These are phyloP conservation scores for Apiotrichum sp. DNA, from an alignment of 1,284 basidiomycete genomes.

Conservation along the genomic window DNA sequence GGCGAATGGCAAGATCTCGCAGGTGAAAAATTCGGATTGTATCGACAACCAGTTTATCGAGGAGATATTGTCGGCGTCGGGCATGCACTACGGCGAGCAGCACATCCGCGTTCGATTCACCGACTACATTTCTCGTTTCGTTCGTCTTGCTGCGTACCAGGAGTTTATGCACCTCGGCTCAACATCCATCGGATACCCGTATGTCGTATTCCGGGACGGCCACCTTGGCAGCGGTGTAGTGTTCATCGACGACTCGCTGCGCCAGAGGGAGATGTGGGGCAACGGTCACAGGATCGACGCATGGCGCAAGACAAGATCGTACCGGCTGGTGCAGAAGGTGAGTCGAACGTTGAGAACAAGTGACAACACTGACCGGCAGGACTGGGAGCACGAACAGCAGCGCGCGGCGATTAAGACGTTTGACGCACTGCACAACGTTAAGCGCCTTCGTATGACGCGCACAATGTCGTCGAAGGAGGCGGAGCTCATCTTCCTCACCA, in stretches of 20 bases:
- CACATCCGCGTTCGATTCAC: slow-evolving; percentile 70
- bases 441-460: slow-evolving; percentile 59
- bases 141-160: slow-evolving; percentile 67
- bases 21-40: slow-evolving; percentile 56
- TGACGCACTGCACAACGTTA: slow-evolving; percentile 67
- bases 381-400: slow-evolving; percentile 52
- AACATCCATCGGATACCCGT: slow-evolving; percentile 60
- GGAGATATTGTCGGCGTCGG: slow-evolving; percentile 70
- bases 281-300: slow-evolving; percentile 71
- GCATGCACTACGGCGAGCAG: slow-evolving; percentile 68
- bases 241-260: slow-evolving; percentile 59
- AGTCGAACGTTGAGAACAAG: slow-evolving; percentile 15
- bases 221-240: slow-evolving; percentile 62
- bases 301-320: slow-evolving; percentile 65
- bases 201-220: slow-evolving; percentile 38
- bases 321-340: slow-evolving; percentile 58
- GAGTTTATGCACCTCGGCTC: slow-evolving; percentile 64
- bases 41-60: slow-evolving; percentile 83
- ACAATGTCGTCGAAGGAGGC: slow-evolving; percentile 61
- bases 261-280: slow-evolving; percentile 58
- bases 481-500: slow-evolving; percentile 64
- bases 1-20: slow-evolving; percentile 14
- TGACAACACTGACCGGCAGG: slow-evolving; percentile 45
- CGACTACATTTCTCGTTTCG: slow-evolving; percentile 69
- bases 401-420: slow-evolving; percentile 57